phyloP scores from a whole-genome alignment of 1,284 basidiomycete species.

The Wolfiporia cocos region DNA sequence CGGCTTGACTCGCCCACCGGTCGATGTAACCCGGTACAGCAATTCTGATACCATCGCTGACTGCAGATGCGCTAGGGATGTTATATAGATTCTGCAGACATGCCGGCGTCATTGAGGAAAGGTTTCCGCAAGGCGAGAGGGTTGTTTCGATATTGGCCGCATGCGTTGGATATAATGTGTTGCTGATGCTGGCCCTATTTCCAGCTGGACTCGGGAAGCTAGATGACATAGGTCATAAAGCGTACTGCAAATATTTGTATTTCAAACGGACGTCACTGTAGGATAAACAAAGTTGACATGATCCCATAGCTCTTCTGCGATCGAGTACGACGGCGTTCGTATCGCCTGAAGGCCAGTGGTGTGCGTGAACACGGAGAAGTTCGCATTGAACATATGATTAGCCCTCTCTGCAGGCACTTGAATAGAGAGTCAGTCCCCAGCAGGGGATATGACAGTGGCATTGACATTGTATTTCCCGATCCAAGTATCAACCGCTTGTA shows the following conservation, averaged over 20 bases:
- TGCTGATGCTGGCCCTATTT: not conserved
- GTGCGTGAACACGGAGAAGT: conserved; percentile 31
- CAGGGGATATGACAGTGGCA: conserved; percentile 24
- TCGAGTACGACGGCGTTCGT: conserved; percentile 33
- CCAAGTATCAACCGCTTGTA: conserved; percentile 28
- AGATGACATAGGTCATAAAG: conserved; percentile 23
- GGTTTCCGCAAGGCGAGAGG: too few species aligned
- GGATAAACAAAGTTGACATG: conserved; percentile 33
- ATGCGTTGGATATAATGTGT: not conserved
- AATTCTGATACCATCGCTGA: conserved; percentile 37
- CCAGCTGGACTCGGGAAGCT: not conserved
- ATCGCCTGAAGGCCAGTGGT: conserved; percentile 21
- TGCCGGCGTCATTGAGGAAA: conserved; percentile 34
- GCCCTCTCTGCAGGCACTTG: conserved; percentile 29
- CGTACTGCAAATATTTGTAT: conserved; percentile 24
- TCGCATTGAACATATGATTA: conserved; percentile 26
- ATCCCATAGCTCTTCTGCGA: conserved; percentile 26
- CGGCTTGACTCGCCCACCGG: conserved; percentile 26
- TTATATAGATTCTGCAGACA: conserved; percentile 53
- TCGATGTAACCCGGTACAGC: conserved; percentile 53
- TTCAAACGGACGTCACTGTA: conserved; percentile 22
- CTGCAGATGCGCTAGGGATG: conserved; percentile 36
- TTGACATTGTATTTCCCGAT: conserved; percentile 27
- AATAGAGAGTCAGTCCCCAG: conserved; percentile 33
- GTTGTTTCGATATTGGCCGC: too few species aligned